These are phyloP conservation scores for Chalara sp. DNA, from an alignment of 2,329 filamentous ascomycete species.

Conservation along the genomic window DNA sequence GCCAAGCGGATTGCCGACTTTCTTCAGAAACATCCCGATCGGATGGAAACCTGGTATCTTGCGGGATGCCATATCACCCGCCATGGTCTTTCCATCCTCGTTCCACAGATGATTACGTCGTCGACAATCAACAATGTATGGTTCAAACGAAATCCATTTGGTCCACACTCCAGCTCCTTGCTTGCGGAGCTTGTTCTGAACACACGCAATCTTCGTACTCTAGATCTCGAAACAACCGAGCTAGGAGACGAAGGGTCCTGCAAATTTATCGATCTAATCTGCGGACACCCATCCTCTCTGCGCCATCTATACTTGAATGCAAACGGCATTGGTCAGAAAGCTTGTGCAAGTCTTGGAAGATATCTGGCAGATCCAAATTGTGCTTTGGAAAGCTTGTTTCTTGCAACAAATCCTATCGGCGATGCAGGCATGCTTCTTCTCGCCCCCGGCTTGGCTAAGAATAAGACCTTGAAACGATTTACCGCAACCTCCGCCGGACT, in stretches of 20 bases:
- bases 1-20: slow-evolving; percentile 40
- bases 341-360: slow-evolving; percentile 10
- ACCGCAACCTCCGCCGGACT: slow-evolving; percentile 7
- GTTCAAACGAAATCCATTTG: slow-evolving; percentile 48
- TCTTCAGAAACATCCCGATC: slow-evolving; percentile 35
- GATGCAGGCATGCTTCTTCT: slow-evolving; percentile 9
- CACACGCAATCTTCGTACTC: slow-evolving; percentile 36
- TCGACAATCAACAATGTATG: slow-evolving; percentile 41
- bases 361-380: slow-evolving; percentile 11
- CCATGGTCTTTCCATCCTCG: slow-evolving; percentile 34
- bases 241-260: slow-evolving; percentile 36
- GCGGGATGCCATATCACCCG: slow-evolving; percentile 47
- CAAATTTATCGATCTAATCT: slow-evolving; percentile 8
- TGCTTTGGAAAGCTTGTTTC: slow-evolving; percentile 11
- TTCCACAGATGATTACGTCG: slow-evolving; percentile 37
- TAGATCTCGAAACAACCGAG: slow-evolving; percentile 48
- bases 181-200: slow-evolving; percentile 38
- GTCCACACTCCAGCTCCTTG: slow-evolving; percentile 30
- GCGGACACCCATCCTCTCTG: slow-evolving; percentile 2
- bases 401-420: slow-evolving; percentile 11
- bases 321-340: slow-evolving; percentile 13
- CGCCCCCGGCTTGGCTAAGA: slow-evolving; percentile 6
- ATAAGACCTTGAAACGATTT: slow-evolving; percentile 7
- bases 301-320: slow-evolving; percentile 13
- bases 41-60: slow-evolving; percentile 49